Conservation (phyloP, 2,329 filamentous ascomycete species). For the Aspergillus alliaceus region DNA sequence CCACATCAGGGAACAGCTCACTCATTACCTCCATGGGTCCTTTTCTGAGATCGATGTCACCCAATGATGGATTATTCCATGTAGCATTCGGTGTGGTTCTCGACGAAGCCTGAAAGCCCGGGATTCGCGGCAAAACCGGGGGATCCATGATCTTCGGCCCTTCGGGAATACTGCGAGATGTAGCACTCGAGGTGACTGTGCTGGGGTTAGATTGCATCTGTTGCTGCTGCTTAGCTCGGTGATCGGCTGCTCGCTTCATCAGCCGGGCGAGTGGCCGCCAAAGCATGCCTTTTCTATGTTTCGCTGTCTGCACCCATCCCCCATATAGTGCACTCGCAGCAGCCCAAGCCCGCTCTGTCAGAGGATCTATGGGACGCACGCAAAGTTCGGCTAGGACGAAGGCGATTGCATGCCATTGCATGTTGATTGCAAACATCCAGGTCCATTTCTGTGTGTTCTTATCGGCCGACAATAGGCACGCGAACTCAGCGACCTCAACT, state of each 20-base stretch:
- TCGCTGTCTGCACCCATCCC: slow-evolving; percentile 34
- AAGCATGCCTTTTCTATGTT: slow-evolving; percentile 55
- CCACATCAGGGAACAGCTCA: slow-evolving; percentile 30
- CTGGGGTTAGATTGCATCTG: slow-evolving; percentile 24
- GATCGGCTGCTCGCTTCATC: slow-evolving; percentile 58
- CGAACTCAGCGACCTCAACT: slow-evolving; percentile 73
- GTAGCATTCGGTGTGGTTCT: slow-evolving; percentile 3
- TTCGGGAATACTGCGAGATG: slow-evolving; percentile 3
- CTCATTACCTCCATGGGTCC: slow-evolving; percentile 25
- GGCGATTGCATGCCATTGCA: slow-evolving; percentile 64
- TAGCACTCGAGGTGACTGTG: slow-evolving; percentile 3
- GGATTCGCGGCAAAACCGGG: slow-evolving; percentile 21
- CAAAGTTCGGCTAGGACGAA: slow-evolving; percentile 60
- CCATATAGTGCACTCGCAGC: slow-evolving; percentile 52
- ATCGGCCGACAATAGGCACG: slow-evolving; percentile 65
- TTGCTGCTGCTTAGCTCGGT: slow-evolving; percentile 51
- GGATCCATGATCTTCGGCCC: slow-evolving; percentile 9
- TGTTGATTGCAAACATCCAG: slow-evolving; percentile 65
- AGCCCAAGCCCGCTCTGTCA: slow-evolving; percentile 61
- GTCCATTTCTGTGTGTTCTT: slow-evolving; percentile 62
- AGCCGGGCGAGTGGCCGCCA: slow-evolving; percentile 65
- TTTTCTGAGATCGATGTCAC: slow-evolving; percentile 25
- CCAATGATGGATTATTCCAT: slow-evolving; percentile 7
- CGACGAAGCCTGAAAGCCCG: slow-evolving; percentile 13
- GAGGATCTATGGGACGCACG: slow-evolving; percentile 54